Evolutionary conservation across 2,329 filamentous ascomycete species (phyloP).

Genomic region (Cryphonectria parasitica): DNA sequence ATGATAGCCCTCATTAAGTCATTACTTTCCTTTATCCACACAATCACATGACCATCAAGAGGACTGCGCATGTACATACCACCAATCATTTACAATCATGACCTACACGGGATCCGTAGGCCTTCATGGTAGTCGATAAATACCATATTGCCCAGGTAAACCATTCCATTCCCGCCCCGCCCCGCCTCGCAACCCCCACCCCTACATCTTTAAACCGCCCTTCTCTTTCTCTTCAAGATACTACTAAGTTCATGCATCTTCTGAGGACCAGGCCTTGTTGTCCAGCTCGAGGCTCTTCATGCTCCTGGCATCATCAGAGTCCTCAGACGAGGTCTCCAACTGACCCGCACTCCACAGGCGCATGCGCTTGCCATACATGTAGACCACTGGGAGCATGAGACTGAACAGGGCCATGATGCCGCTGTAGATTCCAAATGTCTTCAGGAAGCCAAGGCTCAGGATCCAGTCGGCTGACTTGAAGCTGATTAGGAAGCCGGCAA

Average conservation of each 20-base stretch:
- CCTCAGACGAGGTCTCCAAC: not conserved
- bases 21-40: too few relatives aligned
- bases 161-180: too few relatives aligned
- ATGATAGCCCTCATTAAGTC: too few relatives aligned
- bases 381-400: constrained; percentile 31
- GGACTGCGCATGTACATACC: too few relatives aligned
- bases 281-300: constrained; percentile 24
- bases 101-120: not conserved
- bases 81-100: too few relatives aligned
- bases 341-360: constrained; percentile 26
- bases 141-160: not conserved
- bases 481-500: constrained; percentile 32
- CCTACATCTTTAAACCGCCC: too few relatives aligned
- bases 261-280: constrained; percentile 5
- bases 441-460: constrained; percentile 28
- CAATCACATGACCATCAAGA: too few relatives aligned
- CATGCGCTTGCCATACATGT: constrained; percentile 27
- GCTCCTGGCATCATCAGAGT: constrained; percentile 25
- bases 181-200: too few relatives aligned
- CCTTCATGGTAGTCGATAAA: not conserved
- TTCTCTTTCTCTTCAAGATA: not conserved
- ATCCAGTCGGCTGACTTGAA: constrained; percentile 33
- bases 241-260: not conserved
- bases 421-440: constrained; percentile 31
- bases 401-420: constrained; percentile 28